These are phyloP conservation scores for Malassezia cuniculi DNA, from an alignment of 1,284 basidiomycete genomes.

Conservation along the genomic window DNA sequence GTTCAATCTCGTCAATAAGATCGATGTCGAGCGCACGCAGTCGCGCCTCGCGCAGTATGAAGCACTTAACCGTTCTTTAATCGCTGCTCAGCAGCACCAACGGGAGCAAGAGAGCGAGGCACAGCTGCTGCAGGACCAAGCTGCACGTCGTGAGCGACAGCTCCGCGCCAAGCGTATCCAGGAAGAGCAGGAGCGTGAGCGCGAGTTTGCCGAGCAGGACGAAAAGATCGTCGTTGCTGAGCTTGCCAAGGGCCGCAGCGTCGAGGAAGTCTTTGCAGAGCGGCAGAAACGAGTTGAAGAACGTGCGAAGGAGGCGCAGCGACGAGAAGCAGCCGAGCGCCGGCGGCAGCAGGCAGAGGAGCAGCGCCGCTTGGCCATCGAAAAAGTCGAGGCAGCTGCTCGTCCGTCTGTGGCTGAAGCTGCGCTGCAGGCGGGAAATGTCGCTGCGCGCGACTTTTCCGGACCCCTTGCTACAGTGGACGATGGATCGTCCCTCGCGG, in stretches of 20 bases:
- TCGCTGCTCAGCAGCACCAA: constrained; percentile 22
- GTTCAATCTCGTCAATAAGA: constrained; percentile 87
- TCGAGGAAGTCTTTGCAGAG: constrained; percentile 23
- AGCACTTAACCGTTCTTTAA: constrained; percentile 41
- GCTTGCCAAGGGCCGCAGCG: constrained; percentile 28
- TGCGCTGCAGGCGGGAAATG: constrained; percentile 4
- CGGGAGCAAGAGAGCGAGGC: constrained; percentile 28
- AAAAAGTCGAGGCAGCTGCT: too few species aligned
- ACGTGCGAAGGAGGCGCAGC: constrained; percentile 7
- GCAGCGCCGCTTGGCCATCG: too few species aligned
- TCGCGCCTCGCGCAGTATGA: constrained; percentile 66
- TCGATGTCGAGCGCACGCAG: constrained; percentile 74
- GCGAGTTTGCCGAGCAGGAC: constrained; percentile 22
- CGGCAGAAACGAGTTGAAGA: constrained; percentile 16
- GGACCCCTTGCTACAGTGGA: constrained; percentile 33
- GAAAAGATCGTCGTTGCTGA: constrained; percentile 30
- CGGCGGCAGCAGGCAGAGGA: constrained; percentile 21
- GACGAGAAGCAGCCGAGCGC: constrained; percentile 8
- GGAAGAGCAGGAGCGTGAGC: constrained; percentile 28
- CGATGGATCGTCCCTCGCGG: constrained; percentile 22
- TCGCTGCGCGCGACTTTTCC: constrained; percentile 21
- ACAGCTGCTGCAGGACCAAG: constrained; percentile 26
- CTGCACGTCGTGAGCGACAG: constrained; percentile 20
- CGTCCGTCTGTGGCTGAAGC: too few species aligned
- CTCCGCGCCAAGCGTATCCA: constrained; percentile 25